Conservation (phyloP, 2,329 filamentous ascomycete genomes). For the Leptographium flavum region DNA sequence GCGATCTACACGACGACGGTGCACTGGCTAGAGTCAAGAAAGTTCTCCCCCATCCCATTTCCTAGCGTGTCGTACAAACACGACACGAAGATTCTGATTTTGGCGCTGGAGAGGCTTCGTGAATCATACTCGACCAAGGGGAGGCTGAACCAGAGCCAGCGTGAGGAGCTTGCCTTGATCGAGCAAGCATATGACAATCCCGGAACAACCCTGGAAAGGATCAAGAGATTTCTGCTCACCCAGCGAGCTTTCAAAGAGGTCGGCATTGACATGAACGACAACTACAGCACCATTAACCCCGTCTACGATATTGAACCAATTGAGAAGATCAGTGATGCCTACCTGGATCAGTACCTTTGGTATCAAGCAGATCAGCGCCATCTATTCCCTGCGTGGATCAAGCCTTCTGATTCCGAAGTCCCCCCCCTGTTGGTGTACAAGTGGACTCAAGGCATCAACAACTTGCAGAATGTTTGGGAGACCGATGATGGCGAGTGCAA, state of each 20-base stretch:
- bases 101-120: slow-evolving; percentile 81
- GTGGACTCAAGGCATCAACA: slow-evolving; percentile 99
- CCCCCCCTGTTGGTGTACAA: slow-evolving; percentile 92
- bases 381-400: slow-evolving; percentile 97
- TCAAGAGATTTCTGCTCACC: slow-evolving; percentile 93
- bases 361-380: slow-evolving; percentile 97
- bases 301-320: slow-evolving; percentile 98
- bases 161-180: slow-evolving; percentile 90
- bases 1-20: slow-evolving; percentile 98
- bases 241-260: slow-evolving; percentile 99
- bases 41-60: slow-evolving; percentile 97
- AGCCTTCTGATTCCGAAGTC: slow-evolving; percentile 95
- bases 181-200: slow-evolving; percentile 98
- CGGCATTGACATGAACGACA: slow-evolving; percentile 99
- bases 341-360: slow-evolving; percentile 97
- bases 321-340: slow-evolving; percentile 98
- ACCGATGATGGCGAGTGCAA: slow-evolving; percentile 90
- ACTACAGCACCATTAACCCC: slow-evolving; percentile 97
- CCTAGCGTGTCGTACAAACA: slow-evolving; percentile 99
- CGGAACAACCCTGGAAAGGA: slow-evolving; percentile 85
- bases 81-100: slow-evolving; percentile 95
- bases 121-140: slow-evolving; percentile 98
- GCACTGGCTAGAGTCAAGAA: slow-evolving; percentile 95
- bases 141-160: slow-evolving; percentile 88
- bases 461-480: slow-evolving; percentile 89